These are phyloP conservation scores for Metarhizium humberi DNA, from an alignment of 2,329 filamentous ascomycete species.

Conservation along the genomic window DNA sequence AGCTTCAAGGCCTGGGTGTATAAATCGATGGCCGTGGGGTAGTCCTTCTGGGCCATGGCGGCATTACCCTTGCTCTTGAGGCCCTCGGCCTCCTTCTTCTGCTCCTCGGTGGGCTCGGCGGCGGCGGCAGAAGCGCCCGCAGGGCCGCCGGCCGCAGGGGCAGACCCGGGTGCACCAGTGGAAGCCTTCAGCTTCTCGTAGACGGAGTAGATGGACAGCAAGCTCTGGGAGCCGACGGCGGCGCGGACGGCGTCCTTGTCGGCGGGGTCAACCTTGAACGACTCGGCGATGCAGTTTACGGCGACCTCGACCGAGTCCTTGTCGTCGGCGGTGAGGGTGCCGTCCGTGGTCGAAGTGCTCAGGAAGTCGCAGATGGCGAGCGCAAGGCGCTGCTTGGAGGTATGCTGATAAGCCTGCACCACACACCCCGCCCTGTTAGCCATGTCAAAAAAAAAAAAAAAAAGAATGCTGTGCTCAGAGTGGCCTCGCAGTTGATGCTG, in stretches of 20 bases:
- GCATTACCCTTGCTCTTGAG: slow-evolving; percentile 89
- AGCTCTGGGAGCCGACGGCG: slow-evolving; percentile 77
- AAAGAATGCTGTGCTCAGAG: too few relatives aligned
- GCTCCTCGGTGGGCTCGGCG: slow-evolving; percentile 37
- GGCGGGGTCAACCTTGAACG: slow-evolving; percentile 86
- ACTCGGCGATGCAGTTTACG: slow-evolving; percentile 86
- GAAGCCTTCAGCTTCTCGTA: slow-evolving; percentile 85
- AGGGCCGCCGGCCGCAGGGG: slow-evolving; percentile 19
- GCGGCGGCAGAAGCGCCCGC: slow-evolving; percentile 22
- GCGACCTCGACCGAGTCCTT: slow-evolving; percentile 91
- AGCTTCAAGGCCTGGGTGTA: slow-evolving; percentile 83
- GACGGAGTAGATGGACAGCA: slow-evolving; percentile 85
- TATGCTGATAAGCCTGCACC: slow-evolving; percentile 26
- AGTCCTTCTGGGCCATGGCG: slow-evolving; percentile 92
- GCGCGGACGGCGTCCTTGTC: slow-evolving; percentile 64
- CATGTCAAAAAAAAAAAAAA: background rate
- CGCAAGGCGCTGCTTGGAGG: slow-evolving; percentile 74
- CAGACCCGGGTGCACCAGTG: slow-evolving; percentile 26
- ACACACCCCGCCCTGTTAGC: background rate
- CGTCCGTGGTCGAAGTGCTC: slow-evolving; percentile 71
- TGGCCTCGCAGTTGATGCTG: too few relatives aligned
- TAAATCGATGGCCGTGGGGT: slow-evolving; percentile 67
- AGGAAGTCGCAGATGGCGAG: slow-evolving; percentile 97
- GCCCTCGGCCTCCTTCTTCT: slow-evolving; percentile 74
- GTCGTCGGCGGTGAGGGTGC: slow-evolving; percentile 80